Conservation (phyloP, 2,329 filamentous ascomycete genomes). For the Talaromyces sp. region DNA sequence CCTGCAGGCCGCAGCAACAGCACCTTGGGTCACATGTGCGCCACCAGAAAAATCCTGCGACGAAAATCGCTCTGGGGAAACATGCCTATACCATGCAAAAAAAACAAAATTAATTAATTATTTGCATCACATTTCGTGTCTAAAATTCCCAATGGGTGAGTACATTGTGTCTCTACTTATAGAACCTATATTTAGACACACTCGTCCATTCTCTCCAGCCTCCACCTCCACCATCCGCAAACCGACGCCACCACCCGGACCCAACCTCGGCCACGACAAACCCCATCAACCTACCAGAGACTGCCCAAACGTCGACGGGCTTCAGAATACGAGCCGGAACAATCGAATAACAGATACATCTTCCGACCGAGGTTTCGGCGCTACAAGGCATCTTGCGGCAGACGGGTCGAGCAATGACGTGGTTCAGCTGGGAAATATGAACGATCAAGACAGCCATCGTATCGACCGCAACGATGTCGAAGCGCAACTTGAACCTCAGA, state of each 20-base stretch:
- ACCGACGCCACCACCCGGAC: constrained; percentile 19
- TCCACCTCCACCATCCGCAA: constrained; percentile 13
- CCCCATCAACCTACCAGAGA: neutral
- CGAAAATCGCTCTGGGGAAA: neutral
- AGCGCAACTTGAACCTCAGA: neutral
- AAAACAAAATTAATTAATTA: neutral
- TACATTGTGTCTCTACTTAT: constrained; percentile 40
- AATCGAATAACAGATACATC: neutral
- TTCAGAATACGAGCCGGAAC: constrained; percentile 16
- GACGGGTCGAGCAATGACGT: constrained; percentile 6
- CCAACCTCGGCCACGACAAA: constrained; percentile 14
- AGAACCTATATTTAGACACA: constrained; percentile 40
- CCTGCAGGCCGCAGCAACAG: neutral
- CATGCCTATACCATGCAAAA: neutral
- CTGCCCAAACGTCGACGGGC: constrained; percentile 16
- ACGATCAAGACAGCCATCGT: constrained; percentile 2
- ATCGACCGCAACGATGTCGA: neutral
- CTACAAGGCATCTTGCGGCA: constrained; percentile 4
- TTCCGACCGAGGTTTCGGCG: neutral
- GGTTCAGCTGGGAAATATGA: constrained; percentile 1
- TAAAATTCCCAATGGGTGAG: constrained; percentile 36
- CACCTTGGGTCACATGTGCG: neutral
- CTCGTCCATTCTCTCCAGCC: constrained; percentile 34
- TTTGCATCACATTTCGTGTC: neutral
- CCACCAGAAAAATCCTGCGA: neutral